Evolutionary conservation across 805 yeast species (phyloP).

Genomic region (Isabelozyma pseudorhagii): DNA sequence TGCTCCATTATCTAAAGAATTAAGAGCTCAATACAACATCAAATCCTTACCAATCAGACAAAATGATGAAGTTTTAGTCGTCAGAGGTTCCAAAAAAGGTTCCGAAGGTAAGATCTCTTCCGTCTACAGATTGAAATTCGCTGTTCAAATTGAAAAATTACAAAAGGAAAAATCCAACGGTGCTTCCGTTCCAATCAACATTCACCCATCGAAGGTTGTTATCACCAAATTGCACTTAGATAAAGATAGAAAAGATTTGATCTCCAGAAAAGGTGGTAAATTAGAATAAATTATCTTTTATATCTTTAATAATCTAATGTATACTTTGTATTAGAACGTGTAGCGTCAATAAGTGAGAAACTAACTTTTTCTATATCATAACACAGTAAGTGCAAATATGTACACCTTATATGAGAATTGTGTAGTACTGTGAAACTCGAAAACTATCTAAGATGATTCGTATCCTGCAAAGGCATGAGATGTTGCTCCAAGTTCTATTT

Average conservation of each 20-base stretch:
- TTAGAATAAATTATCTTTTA: conserved; percentile 60
- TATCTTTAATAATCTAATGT: conserved; percentile 18
- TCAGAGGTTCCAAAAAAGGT: conserved; percentile 99
- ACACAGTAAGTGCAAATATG: too few relatives aligned
- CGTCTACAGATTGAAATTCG: conserved; percentile 97
- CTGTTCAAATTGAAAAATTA: conserved; percentile 95
- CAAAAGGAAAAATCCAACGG: conserved; percentile 98
- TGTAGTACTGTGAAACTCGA: too few relatives aligned
- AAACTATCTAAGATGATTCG: too few relatives aligned
- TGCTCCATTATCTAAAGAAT: conserved; percentile 99
- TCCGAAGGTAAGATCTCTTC: conserved; percentile 97
- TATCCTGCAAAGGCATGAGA: too few relatives aligned
- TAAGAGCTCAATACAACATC: conserved; percentile 95
- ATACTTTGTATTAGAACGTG: conserved; percentile 11
- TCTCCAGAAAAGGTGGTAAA: conserved; percentile 97
- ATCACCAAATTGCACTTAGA: conserved; percentile 97
- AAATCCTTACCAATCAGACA: conserved; percentile 96
- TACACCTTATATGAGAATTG: too few relatives aligned
- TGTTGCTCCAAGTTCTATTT: too few relatives aligned
- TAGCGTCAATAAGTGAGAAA: too few relatives aligned
- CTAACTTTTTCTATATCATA: too few relatives aligned
- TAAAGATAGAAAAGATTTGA: conserved; percentile 98
- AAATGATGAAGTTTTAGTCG: conserved; percentile 92
- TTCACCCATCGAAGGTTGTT: conserved; percentile 98
- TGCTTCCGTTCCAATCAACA: conserved; percentile 94